Base-by-base conservation (phyloP, 176 grass and related monocot genomes). In the Oryza glaberrima region DNA sequence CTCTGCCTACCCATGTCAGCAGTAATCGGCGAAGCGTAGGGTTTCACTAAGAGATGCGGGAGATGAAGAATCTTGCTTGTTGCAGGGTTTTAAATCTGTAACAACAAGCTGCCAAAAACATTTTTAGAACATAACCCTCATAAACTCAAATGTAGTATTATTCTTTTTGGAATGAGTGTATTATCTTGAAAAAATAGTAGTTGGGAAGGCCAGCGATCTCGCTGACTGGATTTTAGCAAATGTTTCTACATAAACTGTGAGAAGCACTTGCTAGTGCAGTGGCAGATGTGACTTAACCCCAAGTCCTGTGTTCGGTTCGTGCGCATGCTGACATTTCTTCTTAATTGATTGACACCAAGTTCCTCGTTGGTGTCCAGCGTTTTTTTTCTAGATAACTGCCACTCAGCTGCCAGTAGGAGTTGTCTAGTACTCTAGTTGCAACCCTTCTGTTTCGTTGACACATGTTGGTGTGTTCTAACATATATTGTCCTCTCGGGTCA, bases 11-110 rank as follows among this genome's bases (percentile, higher is more conserved):
- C 7, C 28, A 12, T 48, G 52, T 65, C 26, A 32, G 10, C 49
- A 64, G 64, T 76, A 26, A n/a, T 85, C 41, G 56, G 20, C 58
- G n/a, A 69, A 16, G 52, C 12, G 6, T 79, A 58, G 81, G 9
- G 5, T 44, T 68, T 23, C 48, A 36, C 23, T 82, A 25, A 54
- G 16, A 71, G 72, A 71, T 40, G 51, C 10, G n/a, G 34, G 63
- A 76, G 46, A 28, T 9, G 0, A 23, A 15, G 6, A 20, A 22
- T 28, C n/a, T 11, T 46, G 43, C 45, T 48, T 38, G 71, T n/a
- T 12, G n/a, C 32, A 56, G 19, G 41, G 58, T 79, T 79, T 58
- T 73, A 25, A 35, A 12, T 75, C 80, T 52, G 28, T 51, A 14
- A 67, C 35, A 0, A 28, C 5, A 28, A 12, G 40, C 19, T 0